Evolutionary conservation across 2,329 filamentous ascomycete genomes (phyloP), one percentile per base, ranked within the genome.

Genomic region (Exophiala dermatitidis): DNA sequence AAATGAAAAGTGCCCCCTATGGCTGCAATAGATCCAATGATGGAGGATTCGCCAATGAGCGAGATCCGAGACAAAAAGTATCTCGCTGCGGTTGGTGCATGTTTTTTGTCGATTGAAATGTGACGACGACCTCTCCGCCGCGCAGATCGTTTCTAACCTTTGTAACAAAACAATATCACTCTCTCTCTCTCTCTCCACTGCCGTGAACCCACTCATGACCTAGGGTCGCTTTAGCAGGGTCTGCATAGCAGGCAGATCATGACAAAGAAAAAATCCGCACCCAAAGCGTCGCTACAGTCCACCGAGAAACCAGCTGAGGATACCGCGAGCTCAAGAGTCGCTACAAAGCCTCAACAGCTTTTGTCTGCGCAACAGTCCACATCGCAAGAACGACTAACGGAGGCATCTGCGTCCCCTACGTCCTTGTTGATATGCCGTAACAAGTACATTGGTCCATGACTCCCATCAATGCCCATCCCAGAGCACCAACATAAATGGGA

Each of bases 351-450:
- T n/a, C 43, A 33, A 30, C 36, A 31, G 28, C 37, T 9, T 32
- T 26, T 31, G 26, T 10, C 32, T 2, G 29, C 28, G 34, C 30
- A 40, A 34, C 30, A 38, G 10, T 32, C 36, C 30, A 8, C 37
- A 9, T 4, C 34, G n/a, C 28, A 38, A 49, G 47, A 3, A 31
- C 5, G 34, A 31, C 42, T 32, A 34, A 36, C 34, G 34, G 31
- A 43, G 30, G 41, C 47, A 5, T 42, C 38, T 31, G 33, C 12
- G 26, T 32, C 72, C 38, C 71, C 71, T 46, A 76, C 79, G 57
- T 72, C 78, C 38, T 70, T 83, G 41, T 77, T 80, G 47, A 82
- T 82, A 58, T 83, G 80, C 72, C 80, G 83, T 63, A 85, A 85
- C 70, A 85, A 85, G 82, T 85, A 77, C 12, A 66, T 54, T 52